phyloP scores from a whole-genome alignment of 2,329 filamentous ascomycete genomes.

The Sporothrix humicola region DNA sequence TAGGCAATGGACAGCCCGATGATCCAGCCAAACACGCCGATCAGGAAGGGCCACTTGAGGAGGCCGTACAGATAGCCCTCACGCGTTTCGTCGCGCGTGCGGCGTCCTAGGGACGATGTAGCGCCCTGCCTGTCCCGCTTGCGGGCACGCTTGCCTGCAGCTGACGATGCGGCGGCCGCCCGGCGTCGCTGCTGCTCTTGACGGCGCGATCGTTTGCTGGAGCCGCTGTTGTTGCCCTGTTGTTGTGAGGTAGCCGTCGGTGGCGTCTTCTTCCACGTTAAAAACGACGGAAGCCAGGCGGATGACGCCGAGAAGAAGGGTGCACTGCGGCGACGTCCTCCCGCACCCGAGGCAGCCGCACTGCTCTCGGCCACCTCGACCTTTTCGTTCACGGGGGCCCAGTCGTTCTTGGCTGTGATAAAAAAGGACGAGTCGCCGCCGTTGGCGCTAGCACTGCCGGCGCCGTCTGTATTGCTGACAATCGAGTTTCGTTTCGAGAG shows the following conservation, averaged over 20 bases:
- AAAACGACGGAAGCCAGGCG: slow-evolving; percentile 23
- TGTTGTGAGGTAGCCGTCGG: neutral
- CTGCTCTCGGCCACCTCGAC: slow-evolving; percentile 47
- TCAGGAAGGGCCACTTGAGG: slow-evolving; percentile 88
- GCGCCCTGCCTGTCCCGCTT: slow-evolving; percentile 27
- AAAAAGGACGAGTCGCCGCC: slow-evolving; percentile 53
- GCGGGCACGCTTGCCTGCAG: slow-evolving; percentile 40
- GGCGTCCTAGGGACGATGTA: slow-evolving; percentile 50
- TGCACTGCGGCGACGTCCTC: neutral
- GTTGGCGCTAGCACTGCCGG: neutral
- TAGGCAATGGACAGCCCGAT: slow-evolving; percentile 74
- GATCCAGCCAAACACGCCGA: slow-evolving; percentile 82
- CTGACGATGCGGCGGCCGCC: slow-evolving; percentile 41
- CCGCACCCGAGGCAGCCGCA: neutral
- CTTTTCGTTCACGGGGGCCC: slow-evolving; percentile 83
- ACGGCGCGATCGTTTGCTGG: slow-evolving; percentile 46
- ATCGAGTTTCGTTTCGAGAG: slow-evolving; percentile 52
- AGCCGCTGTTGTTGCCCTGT: slow-evolving; percentile 25
- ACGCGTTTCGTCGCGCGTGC: slow-evolving; percentile 86
- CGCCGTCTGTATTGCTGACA: slow-evolving; percentile 44
- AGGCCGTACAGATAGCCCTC: slow-evolving; percentile 90
- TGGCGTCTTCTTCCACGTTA: slow-evolving; percentile 15
- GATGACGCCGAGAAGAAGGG: slow-evolving; percentile 19
- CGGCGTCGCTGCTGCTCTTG: slow-evolving; percentile 38
- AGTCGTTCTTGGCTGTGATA: slow-evolving; percentile 92